Conservation (phyloP, 495 filamentous ascomycete species). For the Aspergillus asperescens region DNA sequence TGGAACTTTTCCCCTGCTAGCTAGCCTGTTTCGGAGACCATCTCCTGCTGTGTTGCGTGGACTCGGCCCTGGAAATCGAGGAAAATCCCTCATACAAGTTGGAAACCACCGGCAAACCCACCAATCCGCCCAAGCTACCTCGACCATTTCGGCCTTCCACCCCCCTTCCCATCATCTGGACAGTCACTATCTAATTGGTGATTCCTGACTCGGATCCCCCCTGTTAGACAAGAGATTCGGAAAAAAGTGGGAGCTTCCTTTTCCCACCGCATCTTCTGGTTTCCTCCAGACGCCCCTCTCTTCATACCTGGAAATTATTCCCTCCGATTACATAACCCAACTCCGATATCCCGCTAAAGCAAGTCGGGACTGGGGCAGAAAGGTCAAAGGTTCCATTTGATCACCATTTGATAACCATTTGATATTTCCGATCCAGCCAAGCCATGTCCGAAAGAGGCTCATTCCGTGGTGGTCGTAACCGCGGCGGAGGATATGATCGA, state of each 20-base stretch:
- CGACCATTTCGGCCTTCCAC: constrained; percentile 4
- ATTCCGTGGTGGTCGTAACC: constrained; percentile 51
- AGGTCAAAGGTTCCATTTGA: background rate
- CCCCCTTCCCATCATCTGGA: constrained; percentile 11
- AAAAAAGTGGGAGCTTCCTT: constrained; percentile 6
- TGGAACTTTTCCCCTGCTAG: constrained; percentile 1
- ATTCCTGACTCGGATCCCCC: background rate
- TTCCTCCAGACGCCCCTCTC: constrained; percentile 2
- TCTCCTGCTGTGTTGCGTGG: constrained; percentile 12
- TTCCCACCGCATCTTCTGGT: background rate
- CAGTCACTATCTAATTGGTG: background rate
- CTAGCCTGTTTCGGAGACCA: constrained; percentile 6
- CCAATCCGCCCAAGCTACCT: constrained; percentile 2
- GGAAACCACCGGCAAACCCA: too few relatives aligned
- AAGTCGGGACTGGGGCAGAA: background rate
- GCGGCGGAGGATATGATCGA: constrained; percentile 37
- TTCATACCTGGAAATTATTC: constrained; percentile 6
- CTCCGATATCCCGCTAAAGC: background rate
- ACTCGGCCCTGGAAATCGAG: constrained; percentile 2
- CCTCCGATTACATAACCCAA: constrained; percentile 12
- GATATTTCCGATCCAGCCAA: constrained; percentile 9
- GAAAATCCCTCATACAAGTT: constrained; percentile 34
- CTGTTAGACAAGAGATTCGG: background rate
- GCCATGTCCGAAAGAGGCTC: constrained; percentile 65
- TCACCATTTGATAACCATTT: background rate